phyloP scores from a whole-genome alignment of 106 monocot species.

The Alisma plantagoaquatica region DNA sequence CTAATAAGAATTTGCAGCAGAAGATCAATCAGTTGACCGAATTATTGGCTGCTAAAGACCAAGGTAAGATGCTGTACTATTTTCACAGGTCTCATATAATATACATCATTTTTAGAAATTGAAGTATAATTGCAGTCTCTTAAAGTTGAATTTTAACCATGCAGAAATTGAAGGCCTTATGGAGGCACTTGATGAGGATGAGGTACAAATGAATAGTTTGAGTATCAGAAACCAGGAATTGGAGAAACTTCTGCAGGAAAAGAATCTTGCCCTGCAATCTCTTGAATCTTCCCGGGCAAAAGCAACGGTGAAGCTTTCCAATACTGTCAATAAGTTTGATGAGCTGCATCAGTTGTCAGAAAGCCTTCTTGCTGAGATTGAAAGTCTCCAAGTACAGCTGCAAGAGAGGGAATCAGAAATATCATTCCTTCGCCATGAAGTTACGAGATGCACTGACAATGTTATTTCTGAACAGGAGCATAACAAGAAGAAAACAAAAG shows the following conservation, averaged over 20 bases:
- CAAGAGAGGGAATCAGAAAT: constrained; percentile 74
- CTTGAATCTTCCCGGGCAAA: constrained; percentile 68
- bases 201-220: constrained; percentile 62
- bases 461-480: constrained; percentile 58
- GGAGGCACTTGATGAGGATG: constrained; percentile 97
- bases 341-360: constrained; percentile 90
- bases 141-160: constrained; percentile 1
- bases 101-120: too few species aligned
- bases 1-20: constrained; percentile 31
- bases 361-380: constrained; percentile 73
- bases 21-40: constrained; percentile 52
- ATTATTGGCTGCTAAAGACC: constrained; percentile 60
- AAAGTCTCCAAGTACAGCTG: constrained; percentile 78
- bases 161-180: constrained; percentile 91
- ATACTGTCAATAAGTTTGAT: constrained; percentile 83
- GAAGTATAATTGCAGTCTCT: too few species aligned
- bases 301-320: constrained; percentile 66
- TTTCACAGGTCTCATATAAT: not conserved
- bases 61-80: constrained; percentile 39
- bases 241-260: constrained; percentile 42
- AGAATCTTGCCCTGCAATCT: constrained; percentile 33
- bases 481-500: constrained; percentile 46
- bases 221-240: constrained; percentile 44
- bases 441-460: constrained; percentile 75
- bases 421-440: constrained; percentile 88